These are phyloP conservation scores for Backusella sp. DNA, from an alignment of 192 early-diverging fungal genomes.

Conservation along the genomic window DNA sequence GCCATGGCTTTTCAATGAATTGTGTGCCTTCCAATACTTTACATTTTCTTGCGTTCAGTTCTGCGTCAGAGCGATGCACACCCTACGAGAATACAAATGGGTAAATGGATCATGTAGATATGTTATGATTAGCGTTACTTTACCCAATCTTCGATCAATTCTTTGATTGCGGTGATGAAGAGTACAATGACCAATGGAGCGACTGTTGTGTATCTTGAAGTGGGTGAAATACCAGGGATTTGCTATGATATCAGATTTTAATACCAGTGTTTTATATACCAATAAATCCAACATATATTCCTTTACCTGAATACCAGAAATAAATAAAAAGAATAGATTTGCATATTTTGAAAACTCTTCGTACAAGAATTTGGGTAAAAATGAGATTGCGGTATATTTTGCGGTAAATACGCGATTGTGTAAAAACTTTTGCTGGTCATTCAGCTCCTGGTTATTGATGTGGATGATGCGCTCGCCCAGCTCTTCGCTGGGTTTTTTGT, in stretches of 20 bases:
- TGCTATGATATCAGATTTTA: no score
- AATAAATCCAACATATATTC: no score
- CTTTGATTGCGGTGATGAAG: slow-evolving; percentile 88
- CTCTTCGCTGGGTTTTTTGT: not conserved
- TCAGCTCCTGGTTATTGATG: slow-evolving; percentile 82
- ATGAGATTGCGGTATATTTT: slow-evolving; percentile 92
- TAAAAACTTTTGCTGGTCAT: slow-evolving; percentile 77
- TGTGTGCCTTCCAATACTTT: slow-evolving; percentile 57
- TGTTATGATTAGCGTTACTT: not conserved
- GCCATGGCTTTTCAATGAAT: slow-evolving; percentile 82
- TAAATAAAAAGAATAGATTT: slow-evolving; percentile 98
- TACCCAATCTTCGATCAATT: slow-evolving; percentile 88
- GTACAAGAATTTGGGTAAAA: slow-evolving; percentile 91
- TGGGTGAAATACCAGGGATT: slow-evolving; percentile 93
- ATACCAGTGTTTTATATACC: no score
- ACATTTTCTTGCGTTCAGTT: slow-evolving; percentile 66
- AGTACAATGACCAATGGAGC: slow-evolving; percentile 85
- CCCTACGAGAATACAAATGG: slow-evolving; percentile 5
- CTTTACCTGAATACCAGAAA: slow-evolving; percentile 88
- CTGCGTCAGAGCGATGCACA: slow-evolving; percentile 66
- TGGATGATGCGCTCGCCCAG: slow-evolving; percentile 72
- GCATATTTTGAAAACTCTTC: slow-evolving; percentile 99
- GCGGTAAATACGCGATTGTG: slow-evolving; percentile 94
- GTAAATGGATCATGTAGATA: no score
- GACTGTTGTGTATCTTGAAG: slow-evolving; percentile 84